Evolutionary conservation across 768 basidiomycete species (phyloP), one percentile per base, ranked within the genome.

Genomic region (Mycena maculata): DNA sequence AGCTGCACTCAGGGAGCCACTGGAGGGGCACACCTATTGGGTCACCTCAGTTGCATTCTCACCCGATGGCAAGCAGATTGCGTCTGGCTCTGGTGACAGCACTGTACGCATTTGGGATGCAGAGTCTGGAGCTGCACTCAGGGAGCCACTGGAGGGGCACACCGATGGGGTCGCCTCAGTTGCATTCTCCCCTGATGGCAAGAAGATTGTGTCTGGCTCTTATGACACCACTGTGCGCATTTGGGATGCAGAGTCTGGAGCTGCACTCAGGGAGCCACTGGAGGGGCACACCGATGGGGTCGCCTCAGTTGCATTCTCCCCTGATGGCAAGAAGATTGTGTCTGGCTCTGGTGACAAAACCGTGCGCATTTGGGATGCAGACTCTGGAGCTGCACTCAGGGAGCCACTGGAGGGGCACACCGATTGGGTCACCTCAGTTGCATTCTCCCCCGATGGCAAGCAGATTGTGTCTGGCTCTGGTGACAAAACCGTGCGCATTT

Each of bases 81-180:
- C 25, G 45, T 47, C 45, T 47, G 45, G 23, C 45, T 47, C 45
- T 27, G 5, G 13, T 6, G 45, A 47, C 45, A 25, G 23, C 2
- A 47, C 45, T 47, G 45, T 47, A 23, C 45, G 23, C 45, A 47
- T 47, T 47, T 47, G 45, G 45, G 45, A 47, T 47, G 45, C 23
- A 25, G 23, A 47, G 45, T 23, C 22, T 47, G 45, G 45, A 47
- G 45, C 45, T 47, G 45, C 23, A 47, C 22, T 47, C 23, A 27
- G 45, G 11, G 23, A 47, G 45, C 45, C 45, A 25, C 23, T 47
- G 23, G 45, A 47, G 23, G 22, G 23, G 22, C 45, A 47, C 45
- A 47, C 22, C 22, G 23, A 25, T 44, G 6, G 42, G 22, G 45
- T 47, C 11, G 25, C 22, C 23, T 47, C 45, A 27, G 45, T 27